Evolutionary conservation across 306 rosid genomes (phyloP).

Genomic region (Citrullus mucosospermus): DNA sequence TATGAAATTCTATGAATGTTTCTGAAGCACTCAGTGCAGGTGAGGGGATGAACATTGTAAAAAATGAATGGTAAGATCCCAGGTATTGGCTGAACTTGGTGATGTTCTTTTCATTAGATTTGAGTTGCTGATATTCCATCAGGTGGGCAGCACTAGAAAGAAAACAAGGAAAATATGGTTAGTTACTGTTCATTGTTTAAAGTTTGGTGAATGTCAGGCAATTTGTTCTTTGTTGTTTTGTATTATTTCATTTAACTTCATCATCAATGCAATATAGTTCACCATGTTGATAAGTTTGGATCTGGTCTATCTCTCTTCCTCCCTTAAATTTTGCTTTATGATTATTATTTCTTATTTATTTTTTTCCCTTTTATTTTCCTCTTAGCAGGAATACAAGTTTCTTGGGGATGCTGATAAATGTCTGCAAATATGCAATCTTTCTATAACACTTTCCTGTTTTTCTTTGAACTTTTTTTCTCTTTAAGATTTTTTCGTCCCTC

Average conservation of each 20-base stretch:
- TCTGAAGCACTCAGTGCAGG: neutral
- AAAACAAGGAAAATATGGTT: neutral
- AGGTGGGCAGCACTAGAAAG: neutral
- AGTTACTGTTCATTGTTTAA: neutral
- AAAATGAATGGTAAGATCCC: neutral
- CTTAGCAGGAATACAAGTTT: neutral
- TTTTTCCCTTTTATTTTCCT: neutral
- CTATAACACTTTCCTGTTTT: neutral
- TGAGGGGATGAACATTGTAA: neutral
- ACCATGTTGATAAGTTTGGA: neutral
- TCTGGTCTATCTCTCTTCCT: neutral
- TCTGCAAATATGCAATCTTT: neutral
- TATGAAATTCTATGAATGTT: neutral
- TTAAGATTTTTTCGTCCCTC: neutral
- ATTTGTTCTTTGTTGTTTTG: neutral
- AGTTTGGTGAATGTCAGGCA: neutral
- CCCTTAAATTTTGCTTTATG: no score
- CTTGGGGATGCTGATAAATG: neutral
- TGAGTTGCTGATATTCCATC: neutral
- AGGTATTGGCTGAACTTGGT: neutral
- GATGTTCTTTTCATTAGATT: neutral
- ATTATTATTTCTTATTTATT: neutral
- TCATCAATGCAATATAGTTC: neutral
- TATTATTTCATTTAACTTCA: neutral
- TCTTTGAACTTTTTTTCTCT: neutral